A percentile compares a stretch with the other conserved stretches of the same genome.
Evolutionary conservation across 768 basidiomycete genomes (phyloP).

Genomic region (Zangia roseola): DNA sequence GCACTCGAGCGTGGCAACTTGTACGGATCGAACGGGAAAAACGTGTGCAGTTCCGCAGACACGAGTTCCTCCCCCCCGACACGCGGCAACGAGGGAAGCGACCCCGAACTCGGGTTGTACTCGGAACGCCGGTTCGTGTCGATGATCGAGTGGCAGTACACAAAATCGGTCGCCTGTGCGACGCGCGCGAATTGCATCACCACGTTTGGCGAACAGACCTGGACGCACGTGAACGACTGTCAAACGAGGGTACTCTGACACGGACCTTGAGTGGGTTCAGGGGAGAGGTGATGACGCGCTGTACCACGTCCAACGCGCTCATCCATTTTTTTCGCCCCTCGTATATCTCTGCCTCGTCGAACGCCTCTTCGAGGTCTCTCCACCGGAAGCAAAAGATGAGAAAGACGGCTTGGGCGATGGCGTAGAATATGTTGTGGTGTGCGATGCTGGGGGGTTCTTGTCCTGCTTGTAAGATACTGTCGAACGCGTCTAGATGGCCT

Average conservation of each 20-base stretch:
- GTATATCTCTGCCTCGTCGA: conserved; percentile 55
- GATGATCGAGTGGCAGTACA: conserved; percentile 92
- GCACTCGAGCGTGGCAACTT: conserved; percentile 74
- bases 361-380: conserved; percentile 74
- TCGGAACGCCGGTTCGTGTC: conserved; percentile 81
- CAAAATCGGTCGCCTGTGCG: conserved; percentile 85
- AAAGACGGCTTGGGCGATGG: conserved; percentile 88
- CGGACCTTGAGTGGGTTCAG: conserved; percentile 80
- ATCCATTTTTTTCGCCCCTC: conserved; percentile 74
- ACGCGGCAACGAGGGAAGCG: conserved; percentile 17
- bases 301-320: conserved; percentile 70
- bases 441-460: conserved; percentile 31
- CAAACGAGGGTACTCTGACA: background rate
- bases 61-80: conserved; percentile 35
- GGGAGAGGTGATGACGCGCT: conserved; percentile 74
- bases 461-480: conserved; percentile 45
- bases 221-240: too few relatives aligned
- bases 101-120: conserved; percentile 33
- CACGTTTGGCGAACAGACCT: conserved; percentile 90
- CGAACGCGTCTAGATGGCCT: conserved; percentile 72
- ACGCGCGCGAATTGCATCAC: conserved; percentile 93
- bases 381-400: conserved; percentile 98
- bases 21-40: conserved; percentile 99
- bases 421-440: conserved; percentile 82
- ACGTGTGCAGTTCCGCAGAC: conserved; percentile 79